These are phyloP conservation scores for Aspergillus flavus DNA, from an alignment of 2,329 filamentous ascomycete species.

Conservation along the genomic window DNA sequence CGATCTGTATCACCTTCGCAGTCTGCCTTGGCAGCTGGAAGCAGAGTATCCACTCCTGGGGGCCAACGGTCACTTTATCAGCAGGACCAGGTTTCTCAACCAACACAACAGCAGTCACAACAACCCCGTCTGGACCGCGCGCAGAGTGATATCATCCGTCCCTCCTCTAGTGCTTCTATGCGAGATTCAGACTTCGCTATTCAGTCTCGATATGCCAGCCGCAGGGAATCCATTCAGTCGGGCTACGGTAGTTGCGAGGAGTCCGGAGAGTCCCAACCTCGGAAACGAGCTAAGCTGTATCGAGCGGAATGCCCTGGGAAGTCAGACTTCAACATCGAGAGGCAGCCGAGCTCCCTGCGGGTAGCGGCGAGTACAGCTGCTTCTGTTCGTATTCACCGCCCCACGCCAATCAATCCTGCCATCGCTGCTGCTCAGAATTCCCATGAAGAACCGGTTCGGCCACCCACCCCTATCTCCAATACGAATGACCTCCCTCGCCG, in stretches of 20 bases:
- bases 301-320: conserved; percentile 73
- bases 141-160: conserved; percentile 55
- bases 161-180: conserved; percentile 63
- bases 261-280: conserved; percentile 59
- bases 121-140: conserved; percentile 24
- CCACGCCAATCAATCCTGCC: conserved; percentile 56
- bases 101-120: conserved; percentile 22
- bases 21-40: conserved; percentile 36
- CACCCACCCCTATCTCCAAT: conserved; percentile 49
- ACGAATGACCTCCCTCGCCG: conserved; percentile 34
- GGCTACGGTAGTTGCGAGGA: conserved; percentile 77
- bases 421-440: conserved; percentile 33
- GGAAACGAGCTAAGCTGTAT: conserved; percentile 79
- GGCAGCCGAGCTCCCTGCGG: conserved; percentile 75
- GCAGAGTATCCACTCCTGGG: conserved; percentile 42
- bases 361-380: conserved; percentile 90
- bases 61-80: conserved; percentile 31
- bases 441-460: conserved; percentile 49
- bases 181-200: conserved; percentile 38
- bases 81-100: conserved; percentile 15
- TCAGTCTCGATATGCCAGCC: conserved; percentile 26
- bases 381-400: conserved; percentile 81
- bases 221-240: conserved; percentile 45
- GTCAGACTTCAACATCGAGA: conserved; percentile 66
- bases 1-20: conserved; percentile 44